phyloP scores from a whole-genome alignment of 2,329 filamentous ascomycete genomes.

The Penicillium sp. region DNA sequence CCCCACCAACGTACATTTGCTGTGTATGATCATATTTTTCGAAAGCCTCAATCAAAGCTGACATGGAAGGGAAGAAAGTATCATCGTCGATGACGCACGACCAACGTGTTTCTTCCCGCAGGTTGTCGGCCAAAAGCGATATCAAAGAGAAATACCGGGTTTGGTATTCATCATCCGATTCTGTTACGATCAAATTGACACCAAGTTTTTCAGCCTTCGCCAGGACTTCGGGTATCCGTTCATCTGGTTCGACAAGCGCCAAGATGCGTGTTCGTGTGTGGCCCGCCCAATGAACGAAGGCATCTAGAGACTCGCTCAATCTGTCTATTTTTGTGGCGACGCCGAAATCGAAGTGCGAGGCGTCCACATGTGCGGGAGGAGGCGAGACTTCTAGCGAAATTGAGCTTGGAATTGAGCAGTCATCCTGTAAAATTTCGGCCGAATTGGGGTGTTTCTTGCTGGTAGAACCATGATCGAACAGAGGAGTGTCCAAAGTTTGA shows the following conservation, averaged over 20 bases:
- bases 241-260: constrained; percentile 54
- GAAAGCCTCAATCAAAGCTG: constrained; percentile 56
- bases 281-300: constrained; percentile 62
- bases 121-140: constrained; percentile 53
- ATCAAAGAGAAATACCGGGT: constrained; percentile 64
- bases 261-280: constrained; percentile 58
- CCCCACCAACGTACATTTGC: constrained; percentile 60
- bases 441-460: constrained; percentile 1
- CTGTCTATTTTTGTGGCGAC: constrained; percentile 60
- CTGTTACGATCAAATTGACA: constrained; percentile 49
- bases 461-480: constrained; percentile 26
- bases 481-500: constrained; percentile 33
- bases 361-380: constrained; percentile 50
- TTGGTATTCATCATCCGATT: constrained; percentile 43
- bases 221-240: constrained; percentile 34
- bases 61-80: constrained; percentile 65
- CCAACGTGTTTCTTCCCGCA: constrained; percentile 57
- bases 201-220: constrained; percentile 42
- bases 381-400: constrained; percentile 55
- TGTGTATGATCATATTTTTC: constrained; percentile 54
- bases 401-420: constrained; percentile 50
- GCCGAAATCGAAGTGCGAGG: constrained; percentile 61
- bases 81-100: constrained; percentile 66
- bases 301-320: constrained; percentile 55
- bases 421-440: constrained; percentile 29